Evolutionary conservation across 495 filamentous ascomycete species (phyloP).

Genomic region (Neurospora discreta): DNA sequence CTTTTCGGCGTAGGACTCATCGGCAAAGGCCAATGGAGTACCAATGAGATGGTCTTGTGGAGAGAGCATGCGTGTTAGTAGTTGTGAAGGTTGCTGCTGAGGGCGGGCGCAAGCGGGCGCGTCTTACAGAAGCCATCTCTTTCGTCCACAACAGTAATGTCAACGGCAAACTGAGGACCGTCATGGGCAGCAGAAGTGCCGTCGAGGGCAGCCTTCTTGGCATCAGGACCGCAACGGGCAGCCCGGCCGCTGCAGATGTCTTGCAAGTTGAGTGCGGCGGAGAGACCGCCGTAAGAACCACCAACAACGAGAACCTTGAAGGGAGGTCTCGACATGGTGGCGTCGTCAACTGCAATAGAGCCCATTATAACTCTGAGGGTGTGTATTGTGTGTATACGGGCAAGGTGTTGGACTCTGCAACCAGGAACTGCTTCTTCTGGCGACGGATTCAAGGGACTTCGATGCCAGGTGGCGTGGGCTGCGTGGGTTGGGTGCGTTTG

Average conservation of each 20-base stretch:
- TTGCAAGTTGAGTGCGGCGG: constrained; percentile 46
- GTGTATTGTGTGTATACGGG: not conserved
- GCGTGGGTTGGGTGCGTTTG: not conserved
- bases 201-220: not conserved
- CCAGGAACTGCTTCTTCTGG: not conserved
- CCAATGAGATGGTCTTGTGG: constrained; percentile 50
- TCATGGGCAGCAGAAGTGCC: not conserved
- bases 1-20: constrained; percentile 40
- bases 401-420: not conserved
- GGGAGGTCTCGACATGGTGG: constrained; percentile 4
- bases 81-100: not conserved
- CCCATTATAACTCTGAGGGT: constrained; percentile 6
- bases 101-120: constrained; percentile 12
- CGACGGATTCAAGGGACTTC: not conserved
- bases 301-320: constrained; percentile 45
- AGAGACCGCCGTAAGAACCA: constrained; percentile 55
- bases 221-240: constrained; percentile 13
- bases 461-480: not conserved
- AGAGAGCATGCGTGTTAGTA: not conserved
- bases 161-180: constrained; percentile 34
- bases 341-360: not conserved
- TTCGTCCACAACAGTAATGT: constrained; percentile 60
- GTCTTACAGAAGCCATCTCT: constrained; percentile 57
- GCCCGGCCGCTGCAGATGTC: constrained; percentile 41
- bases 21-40: constrained; percentile 49